phyloP scores from a whole-genome alignment of 2,329 filamentous ascomycete genomes.

The Hypoxylon sp. region DNA sequence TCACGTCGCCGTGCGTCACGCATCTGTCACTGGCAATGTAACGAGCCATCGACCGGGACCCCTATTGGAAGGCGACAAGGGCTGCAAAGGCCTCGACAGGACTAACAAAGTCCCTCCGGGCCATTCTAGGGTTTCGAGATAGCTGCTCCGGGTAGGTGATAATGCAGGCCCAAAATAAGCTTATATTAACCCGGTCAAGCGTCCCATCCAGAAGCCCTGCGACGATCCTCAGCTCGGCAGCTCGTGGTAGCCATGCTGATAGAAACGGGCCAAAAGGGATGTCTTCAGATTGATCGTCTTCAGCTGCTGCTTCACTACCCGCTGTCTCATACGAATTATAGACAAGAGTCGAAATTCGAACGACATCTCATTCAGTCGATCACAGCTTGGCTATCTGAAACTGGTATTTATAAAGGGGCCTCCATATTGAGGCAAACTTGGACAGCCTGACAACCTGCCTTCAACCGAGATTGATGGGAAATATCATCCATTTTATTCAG shows the following conservation, averaged over 20 bases:
- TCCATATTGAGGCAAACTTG: background rate
- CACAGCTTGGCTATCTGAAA: background rate
- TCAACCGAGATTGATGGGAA: background rate
- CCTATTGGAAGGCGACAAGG: constrained; percentile 9
- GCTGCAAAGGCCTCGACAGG: constrained; percentile 1
- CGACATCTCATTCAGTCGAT: background rate
- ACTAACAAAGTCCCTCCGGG: constrained; percentile 3
- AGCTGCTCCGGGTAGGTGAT: constrained; percentile 13
- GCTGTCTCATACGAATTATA: background rate
- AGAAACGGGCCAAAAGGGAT: background rate
- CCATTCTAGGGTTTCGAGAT: constrained; percentile 1
- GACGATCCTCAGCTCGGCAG: background rate
- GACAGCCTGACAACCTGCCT: background rate
- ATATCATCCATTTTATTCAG: background rate
- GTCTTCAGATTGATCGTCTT: background rate
- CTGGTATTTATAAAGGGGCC: background rate
- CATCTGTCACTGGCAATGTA: constrained; percentile 26
- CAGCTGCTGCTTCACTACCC: background rate
- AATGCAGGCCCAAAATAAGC: constrained; percentile 11
- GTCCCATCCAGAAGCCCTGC: background rate
- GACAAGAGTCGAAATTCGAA: background rate
- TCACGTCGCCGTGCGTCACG: constrained; percentile 20
- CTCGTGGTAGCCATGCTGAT: background rate
- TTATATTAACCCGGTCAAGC: constrained; percentile 14
- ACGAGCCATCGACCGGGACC: constrained; percentile 22